Evolutionary conservation across 2,329 filamentous ascomycete genomes (phyloP), one percentile per base, ranked within the genome.

Genomic region (Capronia epimyces): DNA sequence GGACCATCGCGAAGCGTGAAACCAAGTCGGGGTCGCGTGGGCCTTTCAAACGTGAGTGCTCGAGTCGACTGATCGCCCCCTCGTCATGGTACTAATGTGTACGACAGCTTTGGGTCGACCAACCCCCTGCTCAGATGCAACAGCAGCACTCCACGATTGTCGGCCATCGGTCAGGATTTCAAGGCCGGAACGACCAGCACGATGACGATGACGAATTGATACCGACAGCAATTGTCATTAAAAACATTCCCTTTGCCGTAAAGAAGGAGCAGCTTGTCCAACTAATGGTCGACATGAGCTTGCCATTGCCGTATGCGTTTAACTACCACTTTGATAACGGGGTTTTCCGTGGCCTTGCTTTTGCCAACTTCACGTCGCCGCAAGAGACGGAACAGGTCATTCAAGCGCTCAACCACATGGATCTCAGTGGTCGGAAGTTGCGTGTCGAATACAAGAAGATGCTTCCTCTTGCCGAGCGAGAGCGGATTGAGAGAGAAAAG

Each of bases 361-460:
- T 98, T 73, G 93, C 93, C 66, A 98, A 98, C 71, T 98, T 97
- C 69, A 95, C 93, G 29, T 95, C 89, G 13, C 83, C 93, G 1
- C 87, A 96, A 59, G 93, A 98, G 69, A 98, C 93, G 0, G 86
- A 87, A 10, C 79, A 85, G 43, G 93, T 97, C 43, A 98, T 98
- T 56, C 86, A 95, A 52, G 80, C 85, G 46, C 86, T 98, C 78
- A 98, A 98, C 66, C 89, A 95, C 62, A 86, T 96, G 69, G 93
- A 97, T 65, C 81, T 98, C 7, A 89, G 95, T 66, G 93, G 93
- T 40, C 81, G 93, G 55, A 97, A 97, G 72, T 74, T 98, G 60
- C 81, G 93, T 43, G 93, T 98, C 21, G 93, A 98, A 70, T 98
- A 97, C 75, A 98, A 98, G 78, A 97, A 97, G 74, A 97, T 98